Conservation (phyloP, 2,329 filamentous ascomycete species). For the Fusarium circinatum region DNA sequence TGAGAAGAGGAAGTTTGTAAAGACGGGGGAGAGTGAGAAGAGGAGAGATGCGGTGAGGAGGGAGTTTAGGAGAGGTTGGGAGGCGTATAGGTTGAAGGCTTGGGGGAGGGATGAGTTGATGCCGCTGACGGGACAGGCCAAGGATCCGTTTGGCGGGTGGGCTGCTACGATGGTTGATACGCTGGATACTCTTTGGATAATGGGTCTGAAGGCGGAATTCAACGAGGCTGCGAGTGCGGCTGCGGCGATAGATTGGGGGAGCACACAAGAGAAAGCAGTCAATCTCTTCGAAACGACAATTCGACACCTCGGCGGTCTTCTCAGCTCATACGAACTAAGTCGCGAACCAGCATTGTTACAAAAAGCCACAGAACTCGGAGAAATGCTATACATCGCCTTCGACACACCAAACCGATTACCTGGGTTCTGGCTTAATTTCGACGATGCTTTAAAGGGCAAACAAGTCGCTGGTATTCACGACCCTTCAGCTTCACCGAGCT, state of each 20-base stretch:
- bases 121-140: slow-evolving; percentile 58
- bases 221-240: slow-evolving; percentile 60
- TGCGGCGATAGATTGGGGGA: slow-evolving; percentile 62
- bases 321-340: slow-evolving; percentile 63
- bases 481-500: slow-evolving; percentile 64
- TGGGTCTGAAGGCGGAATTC: slow-evolving; percentile 65
- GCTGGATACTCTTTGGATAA: slow-evolving; percentile 71
- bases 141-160: slow-evolving; percentile 64
- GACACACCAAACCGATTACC: slow-evolving; percentile 66
- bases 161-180: slow-evolving; percentile 69
- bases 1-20: slow-evolving; percentile 33
- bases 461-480: slow-evolving; percentile 62
- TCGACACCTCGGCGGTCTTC: slow-evolving; percentile 62
- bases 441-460: slow-evolving; percentile 54
- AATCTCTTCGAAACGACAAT: slow-evolving; percentile 67
- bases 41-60: slow-evolving; percentile 53
- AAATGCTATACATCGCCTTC: slow-evolving; percentile 65
- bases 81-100: slow-evolving; percentile 61
- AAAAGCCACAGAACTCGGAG: slow-evolving; percentile 46
- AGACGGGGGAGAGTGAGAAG: slow-evolving; percentile 34
- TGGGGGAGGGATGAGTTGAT: slow-evolving; percentile 65
- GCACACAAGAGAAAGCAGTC: slow-evolving; percentile 54
- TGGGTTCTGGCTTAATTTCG: slow-evolving; percentile 58
- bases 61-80: slow-evolving; percentile 57
- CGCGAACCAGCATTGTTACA: slow-evolving; percentile 51